Percentiles rank a stretch among this genome's conserved stretches.
These are phyloP conservation scores for Yamadazyma epiphylla DNA, from an alignment of 1,139 yeast genomes.

Conservation along the genomic window DNA sequence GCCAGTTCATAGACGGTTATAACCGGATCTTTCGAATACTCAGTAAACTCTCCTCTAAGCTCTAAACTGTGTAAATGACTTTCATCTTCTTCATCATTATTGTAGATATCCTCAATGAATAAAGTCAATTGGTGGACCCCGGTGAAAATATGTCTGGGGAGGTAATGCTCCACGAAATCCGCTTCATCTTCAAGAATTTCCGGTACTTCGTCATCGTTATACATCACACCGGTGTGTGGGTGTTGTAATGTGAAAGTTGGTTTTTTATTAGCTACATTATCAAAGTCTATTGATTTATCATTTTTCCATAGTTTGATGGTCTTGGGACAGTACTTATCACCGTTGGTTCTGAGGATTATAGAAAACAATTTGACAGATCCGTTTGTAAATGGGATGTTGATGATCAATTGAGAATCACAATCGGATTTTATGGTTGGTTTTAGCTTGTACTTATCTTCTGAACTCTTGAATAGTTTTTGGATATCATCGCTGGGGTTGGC, in stretches of 20 bases:
- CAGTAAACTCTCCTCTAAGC: slow-evolving; percentile 74
- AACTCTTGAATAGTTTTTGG: slow-evolving; percentile 45
- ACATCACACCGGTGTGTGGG: slow-evolving; percentile 54
- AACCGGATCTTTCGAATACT: slow-evolving; percentile 62
- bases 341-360: slow-evolving; percentile 63
- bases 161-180: slow-evolving; percentile 76
- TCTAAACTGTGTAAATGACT: slow-evolving; percentile 69
- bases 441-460: slow-evolving; percentile 38
- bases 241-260: slow-evolving; percentile 57
- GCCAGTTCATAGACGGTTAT: slow-evolving; percentile 83
- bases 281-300: slow-evolving; percentile 63
- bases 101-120: slow-evolving; percentile 65
- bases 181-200: slow-evolving; percentile 28
- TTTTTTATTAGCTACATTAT: slow-evolving; percentile 46
- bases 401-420: slow-evolving; percentile 74
- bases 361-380: slow-evolving; percentile 75
- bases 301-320: slow-evolving; percentile 73
- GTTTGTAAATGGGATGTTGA: slow-evolving; percentile 70
- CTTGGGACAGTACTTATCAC: slow-evolving; percentile 63
- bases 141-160: slow-evolving; percentile 73
- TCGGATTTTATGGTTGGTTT: slow-evolving; percentile 63
- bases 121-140: slow-evolving; percentile 67
- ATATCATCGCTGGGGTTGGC: slow-evolving; percentile 50
- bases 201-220: slow-evolving; percentile 29
- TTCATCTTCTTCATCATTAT: slow-evolving; percentile 55